These are phyloP conservation scores for Turritis glabra DNA, from an alignment of 345 rosid genomes.

Conservation along the genomic window DNA sequence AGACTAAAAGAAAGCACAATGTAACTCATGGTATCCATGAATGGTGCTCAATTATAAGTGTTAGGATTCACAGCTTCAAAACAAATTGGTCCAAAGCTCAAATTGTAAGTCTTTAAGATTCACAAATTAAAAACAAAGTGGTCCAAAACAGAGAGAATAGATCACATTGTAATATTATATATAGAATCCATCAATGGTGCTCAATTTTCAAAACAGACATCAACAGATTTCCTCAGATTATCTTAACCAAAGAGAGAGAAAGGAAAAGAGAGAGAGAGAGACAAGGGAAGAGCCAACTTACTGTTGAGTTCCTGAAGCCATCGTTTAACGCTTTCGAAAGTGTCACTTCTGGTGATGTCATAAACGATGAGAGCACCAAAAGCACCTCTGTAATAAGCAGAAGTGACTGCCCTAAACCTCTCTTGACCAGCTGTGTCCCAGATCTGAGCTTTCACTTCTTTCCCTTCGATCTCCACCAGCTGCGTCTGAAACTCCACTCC, in stretches of 20 bases:
- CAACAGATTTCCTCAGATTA: too few relatives aligned
- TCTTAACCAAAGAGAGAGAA: not conserved
- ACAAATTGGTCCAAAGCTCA: too few relatives aligned
- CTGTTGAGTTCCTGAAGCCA: slow-evolving; percentile 90
- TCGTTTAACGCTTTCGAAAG: slow-evolving; percentile 79
- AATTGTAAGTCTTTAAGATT: not conserved
- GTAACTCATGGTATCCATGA: not conserved
- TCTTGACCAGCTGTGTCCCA: slow-evolving; percentile 99
- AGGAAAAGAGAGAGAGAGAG: not conserved
- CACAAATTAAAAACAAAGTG: not conserved
- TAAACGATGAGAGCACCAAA: slow-evolving; percentile 88
- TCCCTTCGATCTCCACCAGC: slow-evolving; percentile 78
- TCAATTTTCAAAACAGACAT: not conserved
- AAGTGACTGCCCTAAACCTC: slow-evolving; percentile 91
- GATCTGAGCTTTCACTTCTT: slow-evolving; percentile 93
- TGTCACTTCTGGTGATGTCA: slow-evolving; percentile 71
- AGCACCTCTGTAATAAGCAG: slow-evolving; percentile 97
- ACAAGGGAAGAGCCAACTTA: slow-evolving; percentile 37
- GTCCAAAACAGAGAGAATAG: not conserved
- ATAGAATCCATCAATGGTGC: not conserved
- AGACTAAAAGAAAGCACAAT: not conserved
- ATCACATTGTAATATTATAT: too few relatives aligned
- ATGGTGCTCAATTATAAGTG: not conserved
- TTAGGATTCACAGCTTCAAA: too few relatives aligned
- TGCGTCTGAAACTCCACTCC: slow-evolving; percentile 96